These are phyloP conservation scores for Cavenderia fasciculata DNA, from an alignment of 78 protist species.

Conservation along the genomic window DNA sequence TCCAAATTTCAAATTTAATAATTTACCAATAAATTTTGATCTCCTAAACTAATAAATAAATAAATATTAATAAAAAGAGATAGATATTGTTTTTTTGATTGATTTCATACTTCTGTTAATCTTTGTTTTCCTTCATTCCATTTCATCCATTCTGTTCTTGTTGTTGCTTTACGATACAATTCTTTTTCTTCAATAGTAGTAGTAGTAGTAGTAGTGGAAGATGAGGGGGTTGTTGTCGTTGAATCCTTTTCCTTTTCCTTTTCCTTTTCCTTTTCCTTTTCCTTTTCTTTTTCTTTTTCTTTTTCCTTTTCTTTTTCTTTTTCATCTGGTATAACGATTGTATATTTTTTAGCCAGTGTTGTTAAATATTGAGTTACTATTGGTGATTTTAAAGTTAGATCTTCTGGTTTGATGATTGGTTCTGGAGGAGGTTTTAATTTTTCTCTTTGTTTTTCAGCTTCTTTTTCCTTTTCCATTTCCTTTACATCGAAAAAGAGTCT, in stretches of 20 bases:
- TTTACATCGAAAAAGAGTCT: slow-evolving; percentile 64
- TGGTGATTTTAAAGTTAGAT: too few relatives aligned
- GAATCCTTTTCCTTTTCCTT: not conserved
- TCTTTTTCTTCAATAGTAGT: not conserved
- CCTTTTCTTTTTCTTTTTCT: not conserved
- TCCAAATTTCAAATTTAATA: not conserved
- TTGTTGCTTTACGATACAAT: slow-evolving; percentile 17
- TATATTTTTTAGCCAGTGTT: too few relatives aligned
- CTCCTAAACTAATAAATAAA: too few relatives aligned
- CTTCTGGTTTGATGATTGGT: too few relatives aligned
- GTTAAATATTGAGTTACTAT: too few relatives aligned
- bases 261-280: not conserved
- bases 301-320: not conserved
- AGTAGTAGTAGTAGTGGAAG: not conserved
- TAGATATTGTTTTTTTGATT: not conserved
- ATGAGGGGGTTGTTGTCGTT: not conserved
- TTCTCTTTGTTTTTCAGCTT: not conserved
- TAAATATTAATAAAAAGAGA: too few relatives aligned
- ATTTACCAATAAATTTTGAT: too few relatives aligned
- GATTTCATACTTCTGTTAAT: slow-evolving; percentile 38
- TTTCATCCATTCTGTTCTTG: slow-evolving; percentile 7
- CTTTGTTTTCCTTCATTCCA: slow-evolving; percentile 63
- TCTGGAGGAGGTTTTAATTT: too few relatives aligned
- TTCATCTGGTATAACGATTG: not conserved
- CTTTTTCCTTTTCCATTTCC: not conserved